phyloP scores from a whole-genome alignment of 495 filamentous ascomycete species.

The Annulohypoxylon maeteangense region DNA sequence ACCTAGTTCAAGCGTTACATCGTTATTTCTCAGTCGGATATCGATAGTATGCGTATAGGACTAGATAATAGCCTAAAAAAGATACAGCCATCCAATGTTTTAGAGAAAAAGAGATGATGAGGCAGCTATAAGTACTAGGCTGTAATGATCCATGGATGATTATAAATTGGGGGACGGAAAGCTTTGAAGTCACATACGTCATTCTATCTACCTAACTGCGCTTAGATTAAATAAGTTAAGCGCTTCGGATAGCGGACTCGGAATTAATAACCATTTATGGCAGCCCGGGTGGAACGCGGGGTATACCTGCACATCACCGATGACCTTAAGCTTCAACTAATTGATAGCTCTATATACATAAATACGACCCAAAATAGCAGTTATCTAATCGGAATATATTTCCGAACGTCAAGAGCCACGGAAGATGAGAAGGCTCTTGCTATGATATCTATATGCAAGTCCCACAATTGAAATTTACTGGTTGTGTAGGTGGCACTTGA shows the following conservation, averaged over 20 bases:
- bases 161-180: too few relatives aligned
- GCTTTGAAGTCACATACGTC: too few relatives aligned
- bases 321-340: background rate
- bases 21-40: background rate
- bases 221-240: too few relatives aligned
- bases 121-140: too few relatives aligned
- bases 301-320: background rate
- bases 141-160: too few relatives aligned
- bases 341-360: background rate
- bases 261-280: background rate
- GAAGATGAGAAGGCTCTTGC: background rate
- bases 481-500: background rate
- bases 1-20: background rate
- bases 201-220: too few relatives aligned
- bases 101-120: background rate
- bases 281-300: background rate
- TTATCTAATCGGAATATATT: slow-evolving; percentile 4
- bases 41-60: background rate
- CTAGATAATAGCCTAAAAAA: too few relatives aligned
- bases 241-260: too few relatives aligned
- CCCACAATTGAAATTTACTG: background rate
- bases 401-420: background rate
- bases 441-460: background rate
- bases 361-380: background rate
- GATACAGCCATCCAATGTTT: background rate